Base-by-base conservation (phyloP, 2,329 filamentous ascomycete genomes). In the Ceratocystis papillata region DNA sequence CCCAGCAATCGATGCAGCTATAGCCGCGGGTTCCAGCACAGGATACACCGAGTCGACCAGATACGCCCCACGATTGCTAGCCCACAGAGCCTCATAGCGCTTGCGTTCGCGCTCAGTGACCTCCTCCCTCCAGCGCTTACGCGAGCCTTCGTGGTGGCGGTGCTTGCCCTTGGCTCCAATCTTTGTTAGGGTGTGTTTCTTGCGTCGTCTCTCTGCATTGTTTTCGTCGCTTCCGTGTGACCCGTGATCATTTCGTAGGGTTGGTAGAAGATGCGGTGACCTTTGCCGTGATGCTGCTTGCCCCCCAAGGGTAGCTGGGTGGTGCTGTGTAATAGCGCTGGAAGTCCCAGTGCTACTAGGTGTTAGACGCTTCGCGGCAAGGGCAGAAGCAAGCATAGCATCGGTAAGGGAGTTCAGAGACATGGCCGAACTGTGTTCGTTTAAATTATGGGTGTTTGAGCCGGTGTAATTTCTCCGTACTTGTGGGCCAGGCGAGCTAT, bases 1-100 rank as follows among this genome's bases (percentile, higher is more conserved):
- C 3, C 57, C 44, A 5, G 22, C 55, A 30, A 48, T 50, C 8
- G 20, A 55, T 28, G 53, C 64, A 1, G 37, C 64, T 41, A 57
- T 65, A 25, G 50, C 48, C 22, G 66, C 37, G 17, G 63, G 53
- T 10, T 64, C 62, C 12, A 45, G 57, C 37, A 67, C 70, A 1
- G 67, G 70, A 25, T 44, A 37, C 44, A 48, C 48, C 17, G n/a
- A 28, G 28, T 62, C 57, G 25, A 65, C 71, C 1, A 81, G 73
- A 7, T 83, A 75, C 0, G 84, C 67, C 0, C 89, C 89, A 62
- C 85, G 83, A 71, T 94, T 94, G 53, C 88, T 89, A 1, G 89
- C 89, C 88, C 89, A 94, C 1, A 94, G 82, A 1, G 87, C 89
- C 74, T 93, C 89, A 74, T 94, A 94, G 1, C 89, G 81, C 72